Evolutionary conservation across 192 early-diverging fungal species (phyloP).

Genomic region (Allomyces macrogynus): DNA sequence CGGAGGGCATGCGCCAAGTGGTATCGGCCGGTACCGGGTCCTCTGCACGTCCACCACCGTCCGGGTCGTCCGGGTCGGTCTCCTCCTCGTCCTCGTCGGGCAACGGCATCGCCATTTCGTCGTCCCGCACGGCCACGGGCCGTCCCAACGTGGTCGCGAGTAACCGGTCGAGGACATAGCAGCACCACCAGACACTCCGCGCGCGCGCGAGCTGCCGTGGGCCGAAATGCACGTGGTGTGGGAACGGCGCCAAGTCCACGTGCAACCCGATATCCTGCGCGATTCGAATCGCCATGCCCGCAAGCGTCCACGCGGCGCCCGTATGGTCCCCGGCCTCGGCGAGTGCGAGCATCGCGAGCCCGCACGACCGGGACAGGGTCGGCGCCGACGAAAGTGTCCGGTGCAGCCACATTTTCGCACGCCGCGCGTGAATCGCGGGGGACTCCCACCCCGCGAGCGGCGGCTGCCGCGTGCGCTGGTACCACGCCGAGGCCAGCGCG

Average conservation of each 20-base stretch:
- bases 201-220: neutral
- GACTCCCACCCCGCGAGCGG: neutral
- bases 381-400: neutral
- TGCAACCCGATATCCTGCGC: neutral
- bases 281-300: neutral
- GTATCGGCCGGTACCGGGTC: too few relatives aligned
- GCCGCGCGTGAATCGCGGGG: neutral
- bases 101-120: neutral
- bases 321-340: neutral
- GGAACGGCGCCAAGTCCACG: neutral
- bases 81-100: neutral
- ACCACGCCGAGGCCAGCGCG: neutral
- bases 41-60: too few relatives aligned
- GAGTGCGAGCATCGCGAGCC: neutral
- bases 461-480: neutral
- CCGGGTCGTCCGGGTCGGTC: neutral
- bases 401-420: neutral
- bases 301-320: neutral
- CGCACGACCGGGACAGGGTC: neutral
- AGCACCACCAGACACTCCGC: neutral
- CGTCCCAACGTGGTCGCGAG: neutral
- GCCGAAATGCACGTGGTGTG: neutral
- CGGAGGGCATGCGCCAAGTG: too few relatives aligned
- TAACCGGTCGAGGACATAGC: neutral
- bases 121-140: neutral